These are phyloP conservation scores for Sergeia podlipaevii DNA, from an alignment of 208 protist species.

Conservation along the genomic window DNA sequence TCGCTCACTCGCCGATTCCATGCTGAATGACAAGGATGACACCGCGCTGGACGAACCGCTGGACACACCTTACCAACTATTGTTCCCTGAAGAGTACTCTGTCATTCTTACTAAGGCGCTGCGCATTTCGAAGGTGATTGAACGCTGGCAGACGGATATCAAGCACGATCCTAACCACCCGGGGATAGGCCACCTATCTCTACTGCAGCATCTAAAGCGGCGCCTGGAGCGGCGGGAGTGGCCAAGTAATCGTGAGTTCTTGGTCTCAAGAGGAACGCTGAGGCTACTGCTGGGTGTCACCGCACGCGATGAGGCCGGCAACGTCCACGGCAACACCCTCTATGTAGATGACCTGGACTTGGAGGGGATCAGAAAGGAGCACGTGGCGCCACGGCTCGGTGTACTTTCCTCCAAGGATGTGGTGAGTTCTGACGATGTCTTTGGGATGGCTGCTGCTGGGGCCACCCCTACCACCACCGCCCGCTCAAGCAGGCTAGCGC, in stretches of 20 bases:
- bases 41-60: no score
- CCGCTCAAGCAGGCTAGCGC: background rate
- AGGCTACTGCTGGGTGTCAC: constrained; percentile 46
- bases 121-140: constrained; percentile 19
- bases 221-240: constrained; percentile 17
- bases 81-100: constrained; percentile 30
- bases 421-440: constrained; percentile 16
- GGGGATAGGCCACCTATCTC: constrained; percentile 21
- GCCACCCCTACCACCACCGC: constrained; percentile 1
- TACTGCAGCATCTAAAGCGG: constrained; percentile 33
- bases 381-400: constrained; percentile 36
- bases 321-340: constrained; percentile 33
- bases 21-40: constrained; percentile 10
- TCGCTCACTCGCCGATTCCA: background rate
- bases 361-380: constrained; percentile 38
- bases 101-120: constrained; percentile 31
- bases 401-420: constrained; percentile 30
- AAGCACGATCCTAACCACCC: constrained; percentile 21
- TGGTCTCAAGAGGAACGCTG: constrained; percentile 28
- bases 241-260: constrained; percentile 22
- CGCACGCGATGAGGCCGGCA: constrained; percentile 21
- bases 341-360: constrained; percentile 55
- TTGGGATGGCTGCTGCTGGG: background rate
- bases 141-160: constrained; percentile 24
- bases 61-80: background rate